A percentile compares a stretch with the other conserved stretches of the same genome.
phyloP scores from a whole-genome alignment of 2,329 filamentous ascomycete species.

The Metarhizium album region DNA sequence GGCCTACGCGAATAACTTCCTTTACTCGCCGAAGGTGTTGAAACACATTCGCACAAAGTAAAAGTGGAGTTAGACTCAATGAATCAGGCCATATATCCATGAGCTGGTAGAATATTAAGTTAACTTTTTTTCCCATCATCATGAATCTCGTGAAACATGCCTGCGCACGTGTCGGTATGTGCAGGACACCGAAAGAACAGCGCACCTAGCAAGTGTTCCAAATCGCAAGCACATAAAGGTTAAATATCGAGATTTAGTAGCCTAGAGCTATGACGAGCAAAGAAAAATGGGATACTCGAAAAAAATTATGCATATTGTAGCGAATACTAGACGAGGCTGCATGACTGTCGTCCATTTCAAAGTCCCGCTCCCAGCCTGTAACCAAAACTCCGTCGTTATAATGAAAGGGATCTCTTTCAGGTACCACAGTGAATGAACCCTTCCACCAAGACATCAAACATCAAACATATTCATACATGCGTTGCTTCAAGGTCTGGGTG shows the following conservation, averaged over 20 bases:
- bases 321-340: not conserved
- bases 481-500: not conserved
- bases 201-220: not conserved
- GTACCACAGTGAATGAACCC: not conserved
- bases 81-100: not conserved
- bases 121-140: too few species aligned
- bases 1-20: slow-evolving; percentile 94
- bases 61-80: slow-evolving; percentile 10
- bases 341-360: not conserved
- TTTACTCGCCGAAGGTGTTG: slow-evolving; percentile 74
- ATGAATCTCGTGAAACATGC: too few species aligned
- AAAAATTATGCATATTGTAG: not conserved
- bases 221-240: too few species aligned
- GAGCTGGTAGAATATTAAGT: too few species aligned
- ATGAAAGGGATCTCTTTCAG: too few species aligned
- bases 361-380: slow-evolving; percentile 1
- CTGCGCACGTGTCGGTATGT: too few species aligned
- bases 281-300: not conserved
- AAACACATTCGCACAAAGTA: slow-evolving; percentile 81
- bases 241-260: too few species aligned
- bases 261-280: too few species aligned
- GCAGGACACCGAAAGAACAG: too few species aligned
- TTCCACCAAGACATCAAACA: not conserved
- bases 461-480: not conserved
- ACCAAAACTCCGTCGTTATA: not conserved